Percentiles rank a stretch among this genome's conserved stretches.
Conservation (phyloP, 768 basidiomycete species). For the Dioszegia aurantiaca region DNA sequence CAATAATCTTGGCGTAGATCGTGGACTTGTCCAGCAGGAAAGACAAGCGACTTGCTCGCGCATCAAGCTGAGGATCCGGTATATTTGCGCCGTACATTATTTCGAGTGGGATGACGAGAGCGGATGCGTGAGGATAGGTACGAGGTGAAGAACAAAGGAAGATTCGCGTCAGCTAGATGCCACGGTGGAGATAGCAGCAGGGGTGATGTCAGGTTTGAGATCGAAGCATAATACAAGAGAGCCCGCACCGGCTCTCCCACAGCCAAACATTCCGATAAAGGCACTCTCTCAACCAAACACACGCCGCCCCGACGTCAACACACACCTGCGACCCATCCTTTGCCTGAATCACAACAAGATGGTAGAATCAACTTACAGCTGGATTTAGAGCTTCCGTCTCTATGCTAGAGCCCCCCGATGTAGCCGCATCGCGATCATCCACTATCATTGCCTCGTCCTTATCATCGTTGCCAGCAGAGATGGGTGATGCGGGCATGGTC, state of each 20-base stretch:
- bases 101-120: neutral
- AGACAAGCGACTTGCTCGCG: slow-evolving; percentile 33
- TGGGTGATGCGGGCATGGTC: slow-evolving; percentile 24
- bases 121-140: neutral
- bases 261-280: neutral
- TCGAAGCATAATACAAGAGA: too few relatives aligned
- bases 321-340: slow-evolving; percentile 12
- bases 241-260: too few relatives aligned
- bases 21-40: slow-evolving; percentile 72
- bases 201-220: neutral
- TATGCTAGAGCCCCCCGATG: neutral
- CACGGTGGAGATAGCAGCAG: neutral
- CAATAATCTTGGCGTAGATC: slow-evolving; percentile 69
- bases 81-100: neutral
- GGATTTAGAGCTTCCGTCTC: slow-evolving; percentile 4
- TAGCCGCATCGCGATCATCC: neutral
- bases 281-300: neutral
- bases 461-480: slow-evolving; percentile 6
- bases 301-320: neutral
- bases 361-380: neutral
- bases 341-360: neutral
- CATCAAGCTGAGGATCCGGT: slow-evolving; percentile 21
- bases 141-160: slow-evolving; percentile 12
- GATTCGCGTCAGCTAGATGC: slow-evolving; percentile 5
- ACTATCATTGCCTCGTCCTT: neutral